These are phyloP conservation scores for Leccinum sublutescens DNA, from an alignment of 768 basidiomycete genomes.

Conservation along the genomic window DNA sequence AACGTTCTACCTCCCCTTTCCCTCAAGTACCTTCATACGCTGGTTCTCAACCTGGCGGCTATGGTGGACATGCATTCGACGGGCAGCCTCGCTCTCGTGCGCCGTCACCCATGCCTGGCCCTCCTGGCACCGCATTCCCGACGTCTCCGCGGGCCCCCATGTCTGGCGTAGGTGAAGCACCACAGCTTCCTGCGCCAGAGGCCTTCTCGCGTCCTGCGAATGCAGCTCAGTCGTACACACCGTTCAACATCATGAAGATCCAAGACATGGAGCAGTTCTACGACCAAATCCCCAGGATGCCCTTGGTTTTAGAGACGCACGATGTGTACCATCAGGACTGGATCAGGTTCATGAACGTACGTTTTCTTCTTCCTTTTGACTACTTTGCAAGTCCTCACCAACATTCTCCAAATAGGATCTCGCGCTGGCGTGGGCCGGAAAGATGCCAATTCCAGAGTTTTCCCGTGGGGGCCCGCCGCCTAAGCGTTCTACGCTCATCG, in stretches of 20 bases:
- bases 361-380: constrained; percentile 19
- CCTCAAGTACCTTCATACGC: constrained; percentile 31
- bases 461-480: constrained; percentile 46
- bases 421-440: constrained; percentile 72
- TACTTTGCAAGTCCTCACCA: neutral
- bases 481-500: constrained; percentile 56
- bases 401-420: constrained; percentile 51
- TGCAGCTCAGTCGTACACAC: constrained; percentile 60
- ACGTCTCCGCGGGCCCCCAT: constrained; percentile 30
- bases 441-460: constrained; percentile 60
- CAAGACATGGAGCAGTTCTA: constrained; percentile 77
- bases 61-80: constrained; percentile 59
- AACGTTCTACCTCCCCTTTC: constrained; percentile 32
- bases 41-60: constrained; percentile 36
- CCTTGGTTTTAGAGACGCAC: constrained; percentile 65
- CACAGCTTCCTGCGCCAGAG: constrained; percentile 60
- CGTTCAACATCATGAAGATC: constrained; percentile 69
- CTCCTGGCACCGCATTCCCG: constrained; percentile 28
- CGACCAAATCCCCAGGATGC: constrained; percentile 68
- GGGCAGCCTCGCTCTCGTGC: constrained; percentile 51
- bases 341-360: constrained; percentile 73
- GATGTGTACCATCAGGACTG: constrained; percentile 80
- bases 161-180: constrained; percentile 23
- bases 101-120: constrained; percentile 53
- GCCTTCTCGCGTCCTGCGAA: constrained; percentile 75